Evolutionary conservation across 805 yeast species (phyloP).

Genomic region (Candida germanica): DNA sequence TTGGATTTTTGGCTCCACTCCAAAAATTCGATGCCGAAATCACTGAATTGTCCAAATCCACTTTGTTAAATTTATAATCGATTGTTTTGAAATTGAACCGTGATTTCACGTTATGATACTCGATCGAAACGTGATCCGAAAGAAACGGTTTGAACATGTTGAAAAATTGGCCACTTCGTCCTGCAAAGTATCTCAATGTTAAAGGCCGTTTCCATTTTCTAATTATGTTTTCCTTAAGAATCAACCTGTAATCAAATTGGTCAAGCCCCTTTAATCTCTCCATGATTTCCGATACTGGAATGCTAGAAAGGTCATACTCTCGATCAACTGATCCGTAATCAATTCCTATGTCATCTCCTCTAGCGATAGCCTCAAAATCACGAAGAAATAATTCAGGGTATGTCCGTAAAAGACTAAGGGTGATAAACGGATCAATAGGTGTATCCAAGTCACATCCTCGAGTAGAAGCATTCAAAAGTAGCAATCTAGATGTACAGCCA

Average conservation of each 20-base stretch:
- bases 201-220: constrained; percentile 51
- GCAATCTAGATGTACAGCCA: constrained; percentile 35
- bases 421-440: constrained; percentile 42
- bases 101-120: constrained; percentile 43
- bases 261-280: constrained; percentile 14
- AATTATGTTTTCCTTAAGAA: constrained; percentile 27
- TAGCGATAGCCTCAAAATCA: constrained; percentile 45
- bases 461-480: constrained; percentile 45
- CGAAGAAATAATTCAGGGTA: constrained; percentile 31
- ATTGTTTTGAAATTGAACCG: constrained; percentile 36
- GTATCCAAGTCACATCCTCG: constrained; percentile 48
- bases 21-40: constrained; percentile 46
- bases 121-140: constrained; percentile 46
- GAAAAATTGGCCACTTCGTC: constrained; percentile 50
- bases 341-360: constrained; percentile 45
- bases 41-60: constrained; percentile 26
- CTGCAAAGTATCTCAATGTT: constrained; percentile 55
- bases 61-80: constrained; percentile 34
- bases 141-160: constrained; percentile 31
- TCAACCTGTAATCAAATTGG: constrained; percentile 15
- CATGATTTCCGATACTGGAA: constrained; percentile 9
- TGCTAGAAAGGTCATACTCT: constrained; percentile 5
- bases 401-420: constrained; percentile 36
- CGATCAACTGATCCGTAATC: constrained; percentile 28
- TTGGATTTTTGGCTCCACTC: constrained; percentile 56